Base-by-base conservation (phyloP, 805 yeast species). In the Kodamaea fukazawae region DNA sequence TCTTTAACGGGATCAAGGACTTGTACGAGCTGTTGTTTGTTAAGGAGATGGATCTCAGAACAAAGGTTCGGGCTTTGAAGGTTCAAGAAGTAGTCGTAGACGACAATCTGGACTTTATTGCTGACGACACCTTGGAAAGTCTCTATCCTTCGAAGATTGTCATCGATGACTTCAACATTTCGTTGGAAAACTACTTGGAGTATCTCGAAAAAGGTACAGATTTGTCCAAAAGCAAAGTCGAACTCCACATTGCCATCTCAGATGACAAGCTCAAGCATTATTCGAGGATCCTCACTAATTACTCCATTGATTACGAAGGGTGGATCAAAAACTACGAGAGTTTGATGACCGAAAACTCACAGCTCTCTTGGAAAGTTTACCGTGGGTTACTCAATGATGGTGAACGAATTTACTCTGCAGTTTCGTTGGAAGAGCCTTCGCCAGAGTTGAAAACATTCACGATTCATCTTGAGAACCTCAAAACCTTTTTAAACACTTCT, bases 141-240 rank as follows among this genome's bases (percentile, higher is more conserved):
- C 63, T 77, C 1, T 80, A 71, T 32, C 84, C 86, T 1, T 73
- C 86, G 0, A 77, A 72, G 42, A 51, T 79, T 25, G 66, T 79
- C 0, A 38, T 76, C 2, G 44, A 55, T 1, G 57, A 64, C 18
- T 14, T 36, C 1, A 57, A 57, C 3, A 51, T 70, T 58, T 29
- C 64, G 47, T 57, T 53, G 43, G 42, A 43, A 53, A 51, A 46
- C 22, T 65, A 55, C 53, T 54, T 72, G 51, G 41, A 60, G 41
- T 49, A 60, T 29, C 10, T 34, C 31, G n/a, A 38, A 29, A 10
- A 11, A 17, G 11, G 20, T 7, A 9, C 16, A 7, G 7, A 29
- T 36, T 22, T 34, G 12, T 15, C 25, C 32, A 35, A 20, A 18
- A 18, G 5, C 25, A 20, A 27, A 6, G 32, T 31, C n/a, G 40